phyloP scores from a whole-genome alignment of 2,329 filamentous ascomycete species.

The Pseudofabraea citricarpa region DNA sequence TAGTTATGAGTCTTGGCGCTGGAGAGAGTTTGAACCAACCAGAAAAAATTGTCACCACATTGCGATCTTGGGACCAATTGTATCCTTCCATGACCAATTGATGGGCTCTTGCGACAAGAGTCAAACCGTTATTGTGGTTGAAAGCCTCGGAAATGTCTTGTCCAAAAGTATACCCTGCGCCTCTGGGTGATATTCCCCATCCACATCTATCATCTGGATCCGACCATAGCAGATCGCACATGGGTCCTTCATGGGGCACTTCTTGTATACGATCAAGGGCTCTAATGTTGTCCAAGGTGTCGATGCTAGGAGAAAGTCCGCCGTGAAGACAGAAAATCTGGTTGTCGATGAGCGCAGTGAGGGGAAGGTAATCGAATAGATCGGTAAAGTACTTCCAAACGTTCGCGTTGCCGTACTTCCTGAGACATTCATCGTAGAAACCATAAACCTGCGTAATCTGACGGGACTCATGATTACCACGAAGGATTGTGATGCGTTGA shows the following conservation, averaged over 20 bases:
- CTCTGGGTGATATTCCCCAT: constrained; percentile 93
- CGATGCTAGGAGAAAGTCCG: constrained; percentile 91
- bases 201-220: constrained; percentile 96
- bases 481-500: constrained; percentile 94
- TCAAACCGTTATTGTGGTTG: constrained; percentile 98
- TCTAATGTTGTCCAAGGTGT: constrained; percentile 92
- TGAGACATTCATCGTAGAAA: constrained; percentile 98
- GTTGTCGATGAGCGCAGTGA: constrained; percentile 97
- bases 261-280: constrained; percentile 96
- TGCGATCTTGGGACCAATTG: constrained; percentile 98
- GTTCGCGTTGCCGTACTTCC: constrained; percentile 98
- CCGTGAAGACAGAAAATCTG: constrained; percentile 99
- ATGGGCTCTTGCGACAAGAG: constrained; percentile 91
- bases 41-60: constrained; percentile 98
- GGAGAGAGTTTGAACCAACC: constrained; percentile 46
- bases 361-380: constrained; percentile 95
- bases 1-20: constrained; percentile 15
- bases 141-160: constrained; percentile 98
- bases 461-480: constrained; percentile 97
- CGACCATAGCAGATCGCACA: constrained; percentile 97
- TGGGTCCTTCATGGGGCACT: constrained; percentile 95
- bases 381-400: constrained; percentile 99
- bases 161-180: constrained; percentile 91
- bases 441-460: constrained; percentile 99
- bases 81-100: constrained; percentile 99